Conservation (phyloP, 345 rosid species). For the Acer saccharum region DNA sequence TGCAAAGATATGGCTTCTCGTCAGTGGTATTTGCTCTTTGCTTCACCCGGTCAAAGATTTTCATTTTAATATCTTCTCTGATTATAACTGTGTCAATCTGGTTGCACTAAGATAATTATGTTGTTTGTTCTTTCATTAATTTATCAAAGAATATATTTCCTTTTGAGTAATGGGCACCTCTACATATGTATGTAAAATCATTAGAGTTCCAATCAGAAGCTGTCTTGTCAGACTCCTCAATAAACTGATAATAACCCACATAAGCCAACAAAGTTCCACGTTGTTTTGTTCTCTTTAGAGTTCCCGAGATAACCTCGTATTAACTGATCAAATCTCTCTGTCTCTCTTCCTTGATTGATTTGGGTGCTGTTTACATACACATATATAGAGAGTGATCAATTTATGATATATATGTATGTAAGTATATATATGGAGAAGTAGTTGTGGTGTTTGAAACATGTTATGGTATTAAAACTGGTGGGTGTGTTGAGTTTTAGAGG, state of each 20-base stretch:
- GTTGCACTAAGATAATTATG: not conserved
- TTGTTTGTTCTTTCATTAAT: not conserved
- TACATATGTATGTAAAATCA: not conserved
- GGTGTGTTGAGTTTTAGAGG: conserved; percentile 32
- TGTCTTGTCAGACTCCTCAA: too few species aligned
- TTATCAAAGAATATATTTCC: not conserved
- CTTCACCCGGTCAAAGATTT: not conserved
- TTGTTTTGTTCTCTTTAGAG: too few species aligned
- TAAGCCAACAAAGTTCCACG: not conserved
- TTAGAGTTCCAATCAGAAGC: too few species aligned
- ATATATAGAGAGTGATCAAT: not conserved
- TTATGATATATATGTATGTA: not conserved
- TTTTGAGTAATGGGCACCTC: not conserved
- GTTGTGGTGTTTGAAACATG: conserved; percentile 9
- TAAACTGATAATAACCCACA: too few species aligned
- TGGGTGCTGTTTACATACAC: not conserved
- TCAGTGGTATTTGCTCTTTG: conserved; percentile 61
- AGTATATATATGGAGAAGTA: not conserved
- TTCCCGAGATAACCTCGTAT: not conserved
- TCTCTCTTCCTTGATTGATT: not conserved
- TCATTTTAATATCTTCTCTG: not conserved
- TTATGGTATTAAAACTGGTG: conserved; percentile 22
- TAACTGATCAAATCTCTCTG: not conserved
- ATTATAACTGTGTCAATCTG: conserved; percentile 1
- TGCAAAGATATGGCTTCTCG: conserved; percentile 95